Evolutionary conservation across 2,329 filamentous ascomycete genomes (phyloP).

Genomic region (Pseudogymnoascus sp.): DNA sequence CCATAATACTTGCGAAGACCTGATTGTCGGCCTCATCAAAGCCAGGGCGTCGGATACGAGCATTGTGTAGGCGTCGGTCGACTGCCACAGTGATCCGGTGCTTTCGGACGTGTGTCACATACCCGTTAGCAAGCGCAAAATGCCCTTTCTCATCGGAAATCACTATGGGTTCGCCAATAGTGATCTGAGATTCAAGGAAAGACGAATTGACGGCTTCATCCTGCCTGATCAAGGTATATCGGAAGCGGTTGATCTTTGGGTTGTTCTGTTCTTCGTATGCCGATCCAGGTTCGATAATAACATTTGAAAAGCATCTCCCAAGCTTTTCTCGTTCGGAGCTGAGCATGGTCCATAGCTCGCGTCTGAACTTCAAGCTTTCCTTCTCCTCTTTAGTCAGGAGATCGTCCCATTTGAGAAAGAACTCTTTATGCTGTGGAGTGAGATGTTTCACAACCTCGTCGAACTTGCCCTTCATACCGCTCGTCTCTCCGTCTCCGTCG

Average conservation of each 20-base stretch:
- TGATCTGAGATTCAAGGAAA: constrained; percentile 85
- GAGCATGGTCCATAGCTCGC: constrained; percentile 94
- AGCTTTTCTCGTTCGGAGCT: constrained; percentile 81
- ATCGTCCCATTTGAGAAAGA: constrained; percentile 92
- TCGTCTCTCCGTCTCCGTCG: constrained; percentile 69
- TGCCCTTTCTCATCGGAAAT: constrained; percentile 92
- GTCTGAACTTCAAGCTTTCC: constrained; percentile 74
- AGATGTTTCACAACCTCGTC: constrained; percentile 71
- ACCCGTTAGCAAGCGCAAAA: constrained; percentile 89
- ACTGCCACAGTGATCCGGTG: constrained; percentile 78
- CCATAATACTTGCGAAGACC: constrained; percentile 85
- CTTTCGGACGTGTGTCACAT: constrained; percentile 69
- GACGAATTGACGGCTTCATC: constrained; percentile 57
- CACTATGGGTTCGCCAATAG: constrained; percentile 85
- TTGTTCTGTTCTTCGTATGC: constrained; percentile 59
- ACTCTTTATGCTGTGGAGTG: constrained; percentile 64
- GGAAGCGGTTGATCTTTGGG: constrained; percentile 83
- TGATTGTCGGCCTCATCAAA: constrained; percentile 77
- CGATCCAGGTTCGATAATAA: constrained; percentile 74
- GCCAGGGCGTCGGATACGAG: constrained; percentile 63
- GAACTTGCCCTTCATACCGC: constrained; percentile 75
- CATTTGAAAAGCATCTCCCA: constrained; percentile 81
- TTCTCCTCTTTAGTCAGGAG: constrained; percentile 91
- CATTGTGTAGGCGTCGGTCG: constrained; percentile 81
- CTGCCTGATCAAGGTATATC: constrained; percentile 76